Base-by-base conservation (phyloP, 768 basidiomycete genomes). In the Boletellus ananas region DNA sequence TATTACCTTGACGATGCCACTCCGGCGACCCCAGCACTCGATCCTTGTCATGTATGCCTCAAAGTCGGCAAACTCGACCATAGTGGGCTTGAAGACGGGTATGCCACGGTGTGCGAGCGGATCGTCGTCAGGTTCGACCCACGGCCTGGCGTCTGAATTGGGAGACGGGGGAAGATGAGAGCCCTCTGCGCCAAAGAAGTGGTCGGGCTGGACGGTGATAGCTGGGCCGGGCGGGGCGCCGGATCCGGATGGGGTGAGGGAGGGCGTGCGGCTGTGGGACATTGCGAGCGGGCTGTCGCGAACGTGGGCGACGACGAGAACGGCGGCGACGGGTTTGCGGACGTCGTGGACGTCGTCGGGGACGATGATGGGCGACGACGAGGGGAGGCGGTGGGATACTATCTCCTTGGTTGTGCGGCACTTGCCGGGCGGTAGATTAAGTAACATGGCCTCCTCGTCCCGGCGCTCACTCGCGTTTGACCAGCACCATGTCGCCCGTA, bases 1-100 rank as follows among this genome's bases (percentile, higher is more conserved):
- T 52, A 99, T 87, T 55, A 99, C 82, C 71, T 99, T 99, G 53
- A 94, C 87, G 56, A 98, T 95, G 20, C 96, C 96, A 56, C 91
- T 93, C 50, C 76, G 76, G 64, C 76, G 79, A 1, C 96, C 96
- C 91, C 96, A 99, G 52, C 82, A 79, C 65, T 94, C 92, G 39
- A 98, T 78, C 52, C 71, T 81, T 55, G 80, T 84, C 79, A 96
- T 86, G 66, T 91, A 98, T 11, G 64, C 84, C 62, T 99, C 95
- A 67, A 97, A 98, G 69, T 94, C 90, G 54, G 75, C 66, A 59
- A 96, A 96, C 60, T 98, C 92, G 44, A 86, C 85, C 82, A 94
- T 87, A 2, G 87, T 83, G 9, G 96, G 96, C 64, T 83, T 87
- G 78, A 99, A 99, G 11, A 99, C 93, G 6, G 95, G 96, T 40